Conservation (phyloP, 257 asterid genomes). For the Asclepias syriaca region DNA sequence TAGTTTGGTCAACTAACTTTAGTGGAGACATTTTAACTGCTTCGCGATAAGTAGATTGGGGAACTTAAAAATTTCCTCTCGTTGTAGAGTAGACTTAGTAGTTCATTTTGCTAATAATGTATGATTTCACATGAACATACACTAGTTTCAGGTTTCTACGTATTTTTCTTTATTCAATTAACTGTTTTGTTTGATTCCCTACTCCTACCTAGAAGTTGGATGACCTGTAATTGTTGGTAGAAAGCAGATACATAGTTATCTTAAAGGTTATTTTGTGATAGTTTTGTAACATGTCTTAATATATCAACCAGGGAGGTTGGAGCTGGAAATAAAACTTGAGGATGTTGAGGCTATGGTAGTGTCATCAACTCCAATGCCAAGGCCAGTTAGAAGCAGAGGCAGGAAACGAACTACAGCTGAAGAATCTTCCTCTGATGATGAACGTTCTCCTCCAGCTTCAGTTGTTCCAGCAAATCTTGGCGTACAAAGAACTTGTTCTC, state of each 20-base stretch:
- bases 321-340: constrained; percentile 40
- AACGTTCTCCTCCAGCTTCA: constrained; percentile 56
- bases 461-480: constrained; percentile 47
- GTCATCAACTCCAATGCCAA: constrained; percentile 66
- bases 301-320: constrained; percentile 48
- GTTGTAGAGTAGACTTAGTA: neutral
- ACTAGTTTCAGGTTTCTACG: neutral
- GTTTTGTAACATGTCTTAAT: neutral
- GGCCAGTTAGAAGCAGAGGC: constrained; percentile 42
- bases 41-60: neutral
- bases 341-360: constrained; percentile 40
- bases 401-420: constrained; percentile 50
- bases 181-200: neutral
- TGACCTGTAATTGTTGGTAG: neutral
- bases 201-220: neutral
- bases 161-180: neutral
- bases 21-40: no score
- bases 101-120: neutral
- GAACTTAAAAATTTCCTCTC: neutral
- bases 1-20: neutral
- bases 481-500: constrained; percentile 52
- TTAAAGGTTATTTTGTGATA: neutral
- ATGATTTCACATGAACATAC: neutral
- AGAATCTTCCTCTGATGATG: constrained; percentile 62
- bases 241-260: neutral